Evolutionary conservation across 202 grass and related monocot species (phyloP), one percentile per base, ranked within the genome.

Genomic region (Sporobolus alterniflorus): DNA sequence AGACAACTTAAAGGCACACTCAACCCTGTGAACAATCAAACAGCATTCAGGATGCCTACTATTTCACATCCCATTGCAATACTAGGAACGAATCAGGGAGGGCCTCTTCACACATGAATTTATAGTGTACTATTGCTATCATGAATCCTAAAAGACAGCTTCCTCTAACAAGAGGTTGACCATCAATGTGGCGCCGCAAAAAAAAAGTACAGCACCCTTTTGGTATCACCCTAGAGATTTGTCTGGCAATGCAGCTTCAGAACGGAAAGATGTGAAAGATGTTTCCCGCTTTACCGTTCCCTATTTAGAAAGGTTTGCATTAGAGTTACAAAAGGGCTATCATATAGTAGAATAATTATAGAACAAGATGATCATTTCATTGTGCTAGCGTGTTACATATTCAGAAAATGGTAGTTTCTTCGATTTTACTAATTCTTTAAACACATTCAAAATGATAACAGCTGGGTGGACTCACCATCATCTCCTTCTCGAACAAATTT

Each of bases 401-500:
- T 71, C 25, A 86, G 17, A 47, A 62, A 25, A 67, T 25, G 40
- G 46, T 46, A 54, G 21, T 6, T 3, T 36, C 79, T 42, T 46
- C 26, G 54, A 61, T 30, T 20, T 18, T 24, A 44, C 39, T 30
- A 25, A 44, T 15, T 67, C 0, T 9, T 20, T 3, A 13, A 49
- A 74, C 16, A 42, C 16, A 80, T 44, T 67, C 44, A 46, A 18
- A 39, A 64, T 32, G 3, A 56, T 73, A 63, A 41, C 41, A 46
- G 25, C 22, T 77, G 9, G 54, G 55, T 61, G 17, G 71, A 82
- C 83, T 10, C 71, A 99, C 93, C 93, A 81, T 85, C 91, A 78
- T 87, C 69, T 96, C 91, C 81, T 99, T 94, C 75, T 99, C 96
- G 80, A 99, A 99, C 67, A 99, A 90, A 82, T 88, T 99, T 85